phyloP scores from a whole-genome alignment of 306 rosid genomes.

The Quercus bicolor region DNA sequence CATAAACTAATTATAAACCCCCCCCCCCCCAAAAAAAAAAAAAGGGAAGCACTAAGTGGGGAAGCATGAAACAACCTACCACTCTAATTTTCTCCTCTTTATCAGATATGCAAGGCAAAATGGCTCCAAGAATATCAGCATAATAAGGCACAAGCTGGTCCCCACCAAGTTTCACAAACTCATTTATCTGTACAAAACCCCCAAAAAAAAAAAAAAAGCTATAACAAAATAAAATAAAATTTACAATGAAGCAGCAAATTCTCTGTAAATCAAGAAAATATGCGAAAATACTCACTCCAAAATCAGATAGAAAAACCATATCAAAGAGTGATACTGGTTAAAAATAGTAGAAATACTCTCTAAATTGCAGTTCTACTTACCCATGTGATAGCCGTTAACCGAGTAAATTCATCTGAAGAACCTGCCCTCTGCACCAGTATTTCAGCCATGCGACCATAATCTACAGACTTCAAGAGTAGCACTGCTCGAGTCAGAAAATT shows the following conservation, averaged over 20 bases:
- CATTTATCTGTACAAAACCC: slow-evolving; percentile 59
- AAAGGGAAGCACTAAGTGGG: not conserved
- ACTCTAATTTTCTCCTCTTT: slow-evolving; percentile 99
- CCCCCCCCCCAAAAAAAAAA: not conserved
- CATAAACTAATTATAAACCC: not conserved
- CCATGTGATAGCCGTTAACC: slow-evolving; percentile 95
- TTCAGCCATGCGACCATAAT: slow-evolving; percentile 99
- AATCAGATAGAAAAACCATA: not conserved
- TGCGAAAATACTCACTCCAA: not conserved
- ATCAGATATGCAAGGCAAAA: slow-evolving; percentile 96
- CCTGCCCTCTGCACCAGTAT: slow-evolving; percentile 93
- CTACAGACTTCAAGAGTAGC: slow-evolving; percentile 99
- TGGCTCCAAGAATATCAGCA: slow-evolving; percentile 94
- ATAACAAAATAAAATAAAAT: slow-evolving; percentile 9
- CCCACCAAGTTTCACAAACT: slow-evolving; percentile 98
- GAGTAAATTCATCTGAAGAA: slow-evolving; percentile 87
- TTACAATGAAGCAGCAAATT: not conserved
- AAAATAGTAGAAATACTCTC: not conserved
- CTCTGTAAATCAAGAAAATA: not conserved
- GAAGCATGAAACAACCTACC: slow-evolving; percentile 47
- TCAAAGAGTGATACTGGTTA: slow-evolving; percentile 2
- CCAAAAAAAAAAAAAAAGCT: not conserved
- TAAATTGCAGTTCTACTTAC: slow-evolving; percentile 43
- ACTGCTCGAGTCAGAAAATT: slow-evolving; percentile 98
- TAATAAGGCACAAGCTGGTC: slow-evolving; percentile 97